Evolutionary conservation across 495 filamentous ascomycete genomes (phyloP), one percentile per base, ranked within the genome.

Genomic region (Bathelium albidoporum): DNA sequence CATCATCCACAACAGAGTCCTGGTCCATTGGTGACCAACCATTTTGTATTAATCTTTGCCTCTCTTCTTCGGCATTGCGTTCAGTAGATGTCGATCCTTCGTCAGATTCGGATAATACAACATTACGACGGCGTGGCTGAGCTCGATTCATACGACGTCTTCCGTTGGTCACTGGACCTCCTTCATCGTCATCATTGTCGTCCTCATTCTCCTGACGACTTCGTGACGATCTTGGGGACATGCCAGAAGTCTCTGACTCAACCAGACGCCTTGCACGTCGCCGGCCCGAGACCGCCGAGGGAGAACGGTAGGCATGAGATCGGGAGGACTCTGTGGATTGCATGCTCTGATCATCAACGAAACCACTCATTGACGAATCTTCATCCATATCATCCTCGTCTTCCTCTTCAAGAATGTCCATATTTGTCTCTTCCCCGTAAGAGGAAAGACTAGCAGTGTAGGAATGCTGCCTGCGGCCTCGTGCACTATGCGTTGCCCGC

Each of bases 341-440:
- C 14, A 58, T 45, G 16, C 24, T 36, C 0, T 64, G 67, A 59
- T 74, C 66, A 16, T 68, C 71, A 39, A 76, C 66, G 65, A 75
- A 75, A 36, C 66, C 71, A 43, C 67, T 66, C 68, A 74, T 64
- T 16, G 72, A 72, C 14, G 70, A 69, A 58, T 72, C 70, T 52
- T 66, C 68, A 24, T 71, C 70, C 0, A 65, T 20, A 14, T 68
- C 70, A 26, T 67, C 62, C 39, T 69, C 72, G 14, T 74, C 72
- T 22, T 74, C 74, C 28, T 75, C 72, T 29, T 74, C 73, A 32
- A 69, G 63, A 4, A 64, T 72, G 61, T 65, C 64, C 65, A 70
- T 69, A 32, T 61, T 32, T n/a, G 53, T 32, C 3, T 69, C 67
- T 22, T 73, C 71, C 3, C 62, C 55, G 20, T 60, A 63, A 9